phyloP scores from a whole-genome alignment of 768 basidiomycete species.

The Steccherinum ochraceum region DNA sequence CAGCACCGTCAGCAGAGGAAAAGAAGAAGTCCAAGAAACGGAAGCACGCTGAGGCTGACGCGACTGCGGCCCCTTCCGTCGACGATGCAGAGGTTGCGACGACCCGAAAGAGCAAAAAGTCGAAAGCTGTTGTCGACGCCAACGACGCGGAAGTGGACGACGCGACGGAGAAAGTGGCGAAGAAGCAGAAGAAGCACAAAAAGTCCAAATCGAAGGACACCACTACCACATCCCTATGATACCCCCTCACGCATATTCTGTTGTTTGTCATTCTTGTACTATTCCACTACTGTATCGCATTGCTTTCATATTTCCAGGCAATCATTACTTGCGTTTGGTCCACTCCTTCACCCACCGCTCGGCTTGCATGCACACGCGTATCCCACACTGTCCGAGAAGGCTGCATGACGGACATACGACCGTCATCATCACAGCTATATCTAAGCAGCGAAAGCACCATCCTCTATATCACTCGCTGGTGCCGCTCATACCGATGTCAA shows the following conservation, averaged over 20 bases:
- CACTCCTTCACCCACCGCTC: no score
- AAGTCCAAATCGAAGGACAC: slow-evolving; percentile 10
- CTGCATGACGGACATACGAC: no score
- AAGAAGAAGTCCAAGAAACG: slow-evolving; percentile 29
- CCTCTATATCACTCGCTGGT: no score
- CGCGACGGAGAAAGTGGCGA: slow-evolving; percentile 13
- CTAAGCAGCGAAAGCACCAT: no score
- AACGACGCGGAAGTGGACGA: slow-evolving; percentile 8
- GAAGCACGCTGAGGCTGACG: slow-evolving; percentile 17
- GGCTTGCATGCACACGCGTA: no score
- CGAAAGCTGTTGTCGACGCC: slow-evolving; percentile 7
- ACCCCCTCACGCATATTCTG: background rate
- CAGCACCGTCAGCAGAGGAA: slow-evolving; percentile 8
- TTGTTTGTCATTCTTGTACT: background rate
- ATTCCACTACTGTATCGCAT: background rate
- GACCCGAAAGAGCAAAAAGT: slow-evolving; percentile 24
- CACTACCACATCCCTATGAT: background rate
- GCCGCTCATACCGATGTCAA: background rate
- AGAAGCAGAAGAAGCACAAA: slow-evolving; percentile 25
- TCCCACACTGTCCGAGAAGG: no score
- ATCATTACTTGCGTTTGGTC: no score
- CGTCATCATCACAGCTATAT: no score
- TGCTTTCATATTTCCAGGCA: background rate
- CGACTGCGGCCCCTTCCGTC: no score
- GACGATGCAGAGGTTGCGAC: slow-evolving; percentile 14